These are phyloP conservation scores for Fusarium torulosum DNA, from an alignment of 2,329 filamentous ascomycete genomes.

Conservation along the genomic window DNA sequence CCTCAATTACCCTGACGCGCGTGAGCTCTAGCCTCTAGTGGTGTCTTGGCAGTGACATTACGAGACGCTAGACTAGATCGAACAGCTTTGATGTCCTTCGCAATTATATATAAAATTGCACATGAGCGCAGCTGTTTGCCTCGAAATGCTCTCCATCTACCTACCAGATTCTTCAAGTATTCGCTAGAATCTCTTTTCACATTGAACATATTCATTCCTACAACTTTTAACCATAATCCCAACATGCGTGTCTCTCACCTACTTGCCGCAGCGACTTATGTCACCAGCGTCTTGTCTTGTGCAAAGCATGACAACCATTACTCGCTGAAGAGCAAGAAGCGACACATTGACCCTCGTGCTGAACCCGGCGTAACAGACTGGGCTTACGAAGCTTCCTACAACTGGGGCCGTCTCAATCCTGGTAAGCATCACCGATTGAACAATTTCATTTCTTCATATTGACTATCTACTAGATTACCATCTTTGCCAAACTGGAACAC, in stretches of 20 bases:
- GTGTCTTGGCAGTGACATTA: conserved; percentile 28
- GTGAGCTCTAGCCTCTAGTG: background rate
- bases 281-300: conserved; percentile 11
- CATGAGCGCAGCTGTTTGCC: background rate
- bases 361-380: conserved; percentile 13
- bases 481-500: conserved; percentile 39
- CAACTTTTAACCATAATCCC: too few relatives aligned
- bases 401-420: conserved; percentile 38
- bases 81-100: background rate
- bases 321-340: conserved; percentile 28
- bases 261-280: background rate
- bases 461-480: conserved; percentile 17
- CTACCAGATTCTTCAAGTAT: background rate
- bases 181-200: background rate
- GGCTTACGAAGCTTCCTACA: conserved; percentile 37
- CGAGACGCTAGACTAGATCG: background rate
- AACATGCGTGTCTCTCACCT: conserved; percentile 24
- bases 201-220: too few relatives aligned
- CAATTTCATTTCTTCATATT: fast-evolving
- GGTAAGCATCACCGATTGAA: background rate
- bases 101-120: conserved; percentile 14
- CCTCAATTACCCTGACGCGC: background rate
- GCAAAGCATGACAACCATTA: conserved; percentile 30
- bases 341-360: conserved; percentile 27
- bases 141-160: background rate